Conservation (phyloP, 306 rosid genomes). For the Urtica urens region DNA sequence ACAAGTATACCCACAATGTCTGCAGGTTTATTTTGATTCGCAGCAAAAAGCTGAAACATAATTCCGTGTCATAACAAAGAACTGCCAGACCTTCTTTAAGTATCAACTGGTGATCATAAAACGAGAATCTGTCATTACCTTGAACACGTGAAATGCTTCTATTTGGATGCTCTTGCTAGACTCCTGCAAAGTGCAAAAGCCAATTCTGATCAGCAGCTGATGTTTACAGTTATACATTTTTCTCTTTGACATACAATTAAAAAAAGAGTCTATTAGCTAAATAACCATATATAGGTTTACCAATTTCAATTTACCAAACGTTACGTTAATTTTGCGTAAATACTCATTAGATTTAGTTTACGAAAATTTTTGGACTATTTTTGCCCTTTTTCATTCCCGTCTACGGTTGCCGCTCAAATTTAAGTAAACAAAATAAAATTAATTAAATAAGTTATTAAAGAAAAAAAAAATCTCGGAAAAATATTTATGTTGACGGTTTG, state of each 20-base stretch:
- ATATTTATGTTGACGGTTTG: no score
- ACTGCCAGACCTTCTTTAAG: neutral
- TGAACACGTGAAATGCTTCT: slow-evolving; percentile 94
- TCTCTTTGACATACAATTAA: neutral
- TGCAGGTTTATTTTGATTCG: slow-evolving; percentile 83
- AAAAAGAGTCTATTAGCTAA: no score
- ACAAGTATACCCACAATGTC: slow-evolving; percentile 71
- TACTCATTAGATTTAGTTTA: no score
- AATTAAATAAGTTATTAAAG: no score
- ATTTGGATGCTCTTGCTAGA: slow-evolving; percentile 95
- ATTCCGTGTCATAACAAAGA: slow-evolving; percentile 18
- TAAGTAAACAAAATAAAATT: no score
- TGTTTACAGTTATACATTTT: neutral
- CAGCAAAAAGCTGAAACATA: slow-evolving; percentile 72
- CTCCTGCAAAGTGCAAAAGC: slow-evolving; percentile 45
- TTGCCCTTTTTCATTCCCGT: no score
- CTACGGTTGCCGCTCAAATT: no score
- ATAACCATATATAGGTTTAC: no score
- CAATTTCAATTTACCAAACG: no score
- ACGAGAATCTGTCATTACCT: slow-evolving; percentile 39
- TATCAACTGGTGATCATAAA: slow-evolving; percentile 9
- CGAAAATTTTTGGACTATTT: no score
- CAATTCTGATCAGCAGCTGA: neutral
- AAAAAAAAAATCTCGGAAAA: no score
- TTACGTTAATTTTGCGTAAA: no score